phyloP scores from a whole-genome alignment of 1,139 yeast species.

The Maudiozyma humilis region DNA sequence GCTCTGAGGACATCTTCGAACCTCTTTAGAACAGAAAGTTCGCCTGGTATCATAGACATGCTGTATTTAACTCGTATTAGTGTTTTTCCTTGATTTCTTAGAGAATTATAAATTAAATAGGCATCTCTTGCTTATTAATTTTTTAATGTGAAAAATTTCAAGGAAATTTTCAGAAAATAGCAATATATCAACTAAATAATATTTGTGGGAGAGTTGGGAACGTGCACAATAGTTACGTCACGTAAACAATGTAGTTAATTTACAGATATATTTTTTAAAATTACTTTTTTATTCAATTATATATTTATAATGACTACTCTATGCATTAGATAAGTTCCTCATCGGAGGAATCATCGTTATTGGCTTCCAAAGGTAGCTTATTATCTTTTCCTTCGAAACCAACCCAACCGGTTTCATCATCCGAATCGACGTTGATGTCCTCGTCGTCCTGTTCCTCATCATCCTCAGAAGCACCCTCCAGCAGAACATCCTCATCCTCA shows the following conservation, averaged over 20 bases:
- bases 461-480: slow-evolving; percentile 2
- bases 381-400: slow-evolving; percentile 24
- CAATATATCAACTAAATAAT: background rate
- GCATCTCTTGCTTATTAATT: background rate
- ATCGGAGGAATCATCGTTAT: slow-evolving; percentile 17
- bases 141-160: background rate
- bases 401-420: slow-evolving; percentile 29
- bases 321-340: slow-evolving; percentile 14
- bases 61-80: too few species aligned
- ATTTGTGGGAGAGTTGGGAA: background rate
- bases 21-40: slow-evolving; percentile 6
- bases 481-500: slow-evolving; percentile 27
- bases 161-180: background rate
- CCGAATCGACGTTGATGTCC: slow-evolving; percentile 17
- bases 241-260: background rate
- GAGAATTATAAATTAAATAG: too few species aligned
- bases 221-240: background rate
- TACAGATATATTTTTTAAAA: background rate
- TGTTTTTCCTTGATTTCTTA: background rate
- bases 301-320: background rate
- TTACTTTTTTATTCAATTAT: background rate
- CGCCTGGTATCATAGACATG: slow-evolving; percentile 1
- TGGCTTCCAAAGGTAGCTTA: slow-evolving; percentile 14
- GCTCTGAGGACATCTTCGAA: slow-evolving; percentile 9
- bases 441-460: slow-evolving; percentile 18